phyloP scores from a whole-genome alignment of 1,284 basidiomycete species.

The Sporisorium sorghi region DNA sequence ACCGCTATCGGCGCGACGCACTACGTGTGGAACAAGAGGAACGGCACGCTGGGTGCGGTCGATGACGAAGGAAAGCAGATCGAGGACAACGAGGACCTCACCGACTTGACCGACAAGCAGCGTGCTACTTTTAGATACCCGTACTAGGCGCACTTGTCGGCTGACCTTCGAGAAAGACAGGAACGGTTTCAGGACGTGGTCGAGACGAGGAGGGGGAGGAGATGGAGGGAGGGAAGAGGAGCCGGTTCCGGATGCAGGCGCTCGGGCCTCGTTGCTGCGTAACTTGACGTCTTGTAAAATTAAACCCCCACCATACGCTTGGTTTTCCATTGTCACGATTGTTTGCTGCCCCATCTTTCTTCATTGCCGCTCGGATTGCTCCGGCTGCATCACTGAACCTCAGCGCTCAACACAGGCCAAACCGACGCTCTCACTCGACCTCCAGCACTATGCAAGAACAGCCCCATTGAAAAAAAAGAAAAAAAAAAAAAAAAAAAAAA shows the following conservation, averaged over 20 bases:
- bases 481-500: too few species aligned
- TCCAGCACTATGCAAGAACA: neutral
- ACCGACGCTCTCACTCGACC: neutral
- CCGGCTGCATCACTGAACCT: neutral
- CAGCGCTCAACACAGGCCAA: neutral
- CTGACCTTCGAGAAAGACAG: neutral
- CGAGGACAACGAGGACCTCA: constrained; percentile 53
- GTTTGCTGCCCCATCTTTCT: neutral
- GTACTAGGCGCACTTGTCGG: constrained; percentile 37
- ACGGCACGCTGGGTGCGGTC: constrained; percentile 4
- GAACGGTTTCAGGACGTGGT: neutral
- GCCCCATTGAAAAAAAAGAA: neutral
- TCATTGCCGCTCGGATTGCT: neutral
- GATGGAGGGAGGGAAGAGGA: neutral
- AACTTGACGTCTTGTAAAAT: constrained; percentile 1
- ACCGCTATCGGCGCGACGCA: constrained; percentile 48
- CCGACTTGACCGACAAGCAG: constrained; percentile 67
- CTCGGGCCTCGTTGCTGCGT: neutral
- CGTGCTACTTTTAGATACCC: constrained; percentile 65
- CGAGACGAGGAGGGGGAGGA: neutral
- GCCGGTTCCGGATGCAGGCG: neutral
- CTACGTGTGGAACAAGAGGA: constrained; percentile 57
- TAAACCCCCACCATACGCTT: neutral
- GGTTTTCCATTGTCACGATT: neutral
- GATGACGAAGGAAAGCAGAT: constrained; percentile 4